Conservation (phyloP, 495 filamentous ascomycete species). For the Aspergillus ostianus region DNA sequence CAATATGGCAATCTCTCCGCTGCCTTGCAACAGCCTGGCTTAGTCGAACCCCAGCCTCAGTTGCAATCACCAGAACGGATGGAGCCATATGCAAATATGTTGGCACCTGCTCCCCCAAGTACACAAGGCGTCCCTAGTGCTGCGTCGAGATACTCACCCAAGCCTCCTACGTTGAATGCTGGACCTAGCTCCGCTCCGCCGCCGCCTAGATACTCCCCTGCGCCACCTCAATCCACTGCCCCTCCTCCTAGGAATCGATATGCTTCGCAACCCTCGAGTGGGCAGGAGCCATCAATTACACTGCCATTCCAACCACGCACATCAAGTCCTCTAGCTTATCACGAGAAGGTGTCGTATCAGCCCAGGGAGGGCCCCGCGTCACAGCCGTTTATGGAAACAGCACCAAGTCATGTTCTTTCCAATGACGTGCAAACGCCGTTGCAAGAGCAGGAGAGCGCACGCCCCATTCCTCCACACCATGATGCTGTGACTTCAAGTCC, state of each 20-base stretch:
- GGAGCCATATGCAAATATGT: conserved; percentile 58
- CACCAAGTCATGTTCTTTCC: conserved; percentile 27
- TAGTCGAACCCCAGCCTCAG: conserved; percentile 25
- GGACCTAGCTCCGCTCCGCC: conserved; percentile 34
- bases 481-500: neutral
- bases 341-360: conserved; percentile 44
- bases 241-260: conserved; percentile 44
- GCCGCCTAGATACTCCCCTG: conserved; percentile 40
- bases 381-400: conserved; percentile 28
- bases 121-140: conserved; percentile 37
- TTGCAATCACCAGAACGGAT: conserved; percentile 57
- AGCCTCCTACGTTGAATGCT: conserved; percentile 33
- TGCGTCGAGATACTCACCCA: conserved; percentile 41
- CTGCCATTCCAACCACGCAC: conserved; percentile 79
- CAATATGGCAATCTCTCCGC: conserved; percentile 27
- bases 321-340: conserved; percentile 78
- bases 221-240: conserved; percentile 43
- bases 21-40: conserved; percentile 18
- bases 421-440: conserved; percentile 13
- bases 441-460: conserved; percentile 21
- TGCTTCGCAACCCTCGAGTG: conserved; percentile 49
- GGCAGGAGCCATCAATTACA: conserved; percentile 43
- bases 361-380: conserved; percentile 24
- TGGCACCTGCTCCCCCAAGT: conserved; percentile 29
- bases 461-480: conserved; percentile 1